Percentiles rank a stretch among this genome's conserved stretches.
These are phyloP conservation scores for Protea cynaroides DNA, from an alignment of 164 flowering plant genomes.

Conservation along the genomic window DNA sequence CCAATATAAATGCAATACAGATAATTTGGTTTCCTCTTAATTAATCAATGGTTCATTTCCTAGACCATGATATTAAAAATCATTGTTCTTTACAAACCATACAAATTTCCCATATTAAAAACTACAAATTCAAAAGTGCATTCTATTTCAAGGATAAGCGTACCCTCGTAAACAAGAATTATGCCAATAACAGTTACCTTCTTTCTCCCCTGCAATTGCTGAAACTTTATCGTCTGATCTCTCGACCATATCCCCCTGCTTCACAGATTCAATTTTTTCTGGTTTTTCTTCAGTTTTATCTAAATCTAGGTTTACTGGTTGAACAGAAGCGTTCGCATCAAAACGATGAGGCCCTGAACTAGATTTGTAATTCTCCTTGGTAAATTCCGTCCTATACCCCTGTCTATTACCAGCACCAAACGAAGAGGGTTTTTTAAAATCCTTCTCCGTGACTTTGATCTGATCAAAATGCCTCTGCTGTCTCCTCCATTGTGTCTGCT, in stretches of 20 bases:
- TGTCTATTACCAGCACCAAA: constrained; percentile 29
- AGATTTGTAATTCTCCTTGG: constrained; percentile 26
- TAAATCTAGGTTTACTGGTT: constrained; percentile 7
- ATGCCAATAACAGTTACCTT: constrained; percentile 30
- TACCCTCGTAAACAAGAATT: background rate
- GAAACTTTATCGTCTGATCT: constrained; percentile 21
- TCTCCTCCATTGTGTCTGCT: constrained; percentile 54
- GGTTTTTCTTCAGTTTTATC: constrained; percentile 16
- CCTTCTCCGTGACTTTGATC: constrained; percentile 32
- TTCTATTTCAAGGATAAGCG: background rate
- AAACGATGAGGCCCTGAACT: constrained; percentile 15
- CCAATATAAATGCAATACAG: too few relatives aligned
- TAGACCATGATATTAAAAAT: background rate
- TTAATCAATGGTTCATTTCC: too few relatives aligned
- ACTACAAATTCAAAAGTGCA: background rate
- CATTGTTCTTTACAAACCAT: background rate
- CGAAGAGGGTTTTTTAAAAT: constrained; percentile 27
- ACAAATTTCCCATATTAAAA: background rate
- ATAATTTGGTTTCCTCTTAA: too few relatives aligned
- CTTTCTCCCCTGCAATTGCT: constrained; percentile 26
- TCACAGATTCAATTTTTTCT: constrained; percentile 24
- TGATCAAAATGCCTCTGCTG: constrained; percentile 42
- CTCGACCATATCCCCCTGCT: constrained; percentile 15
- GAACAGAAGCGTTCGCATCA: constrained; percentile 18
- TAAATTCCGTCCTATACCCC: constrained; percentile 29